A percentile compares a stretch with the other conserved stretches of the same genome.
phyloP scores from a whole-genome alignment of 306 rosid genomes.

The Fagus sylvatica region DNA sequence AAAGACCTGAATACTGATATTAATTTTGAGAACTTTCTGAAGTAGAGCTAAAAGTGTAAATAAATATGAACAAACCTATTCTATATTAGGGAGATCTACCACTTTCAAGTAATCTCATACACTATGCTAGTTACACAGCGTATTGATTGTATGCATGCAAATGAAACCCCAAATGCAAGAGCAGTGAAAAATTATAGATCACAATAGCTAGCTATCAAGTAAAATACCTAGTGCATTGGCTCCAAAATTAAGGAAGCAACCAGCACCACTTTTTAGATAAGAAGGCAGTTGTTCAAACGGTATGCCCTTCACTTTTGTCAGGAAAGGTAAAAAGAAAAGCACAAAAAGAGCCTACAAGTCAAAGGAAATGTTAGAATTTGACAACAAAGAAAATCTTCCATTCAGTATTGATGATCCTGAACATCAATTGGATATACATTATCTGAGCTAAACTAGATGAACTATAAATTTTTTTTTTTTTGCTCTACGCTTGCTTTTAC shows the following conservation, averaged over 20 bases:
- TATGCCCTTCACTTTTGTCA: constrained; percentile 76
- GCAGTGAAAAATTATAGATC: constrained; percentile 11
- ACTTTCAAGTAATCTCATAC: background rate
- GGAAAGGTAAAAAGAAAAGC: constrained; percentile 68
- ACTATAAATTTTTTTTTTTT: too few species aligned
- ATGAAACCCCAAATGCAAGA: constrained; percentile 2
- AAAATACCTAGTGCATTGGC: constrained; percentile 49
- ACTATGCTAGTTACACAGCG: background rate
- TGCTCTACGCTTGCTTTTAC: background rate
- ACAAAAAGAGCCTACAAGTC: constrained; percentile 73
- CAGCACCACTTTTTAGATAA: constrained; percentile 69
- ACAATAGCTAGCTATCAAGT: constrained; percentile 16
- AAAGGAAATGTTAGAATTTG: constrained; percentile 14
- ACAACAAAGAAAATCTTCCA: constrained; percentile 8
- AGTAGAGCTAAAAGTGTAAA: background rate
- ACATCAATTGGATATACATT: constrained; percentile 12
- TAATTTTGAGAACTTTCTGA: background rate
- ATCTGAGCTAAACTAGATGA: constrained; percentile 11
- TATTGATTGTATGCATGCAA: background rate
- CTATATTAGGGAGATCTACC: background rate
- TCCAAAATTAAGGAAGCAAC: constrained; percentile 82
- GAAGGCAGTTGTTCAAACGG: constrained; percentile 69
- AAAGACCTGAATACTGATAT: background rate
- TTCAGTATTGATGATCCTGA: constrained; percentile 13
- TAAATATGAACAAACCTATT: background rate